Evolutionary conservation across 2,329 filamentous ascomycete genomes (phyloP).

Genomic region (Cytospora schulzeri): DNA sequence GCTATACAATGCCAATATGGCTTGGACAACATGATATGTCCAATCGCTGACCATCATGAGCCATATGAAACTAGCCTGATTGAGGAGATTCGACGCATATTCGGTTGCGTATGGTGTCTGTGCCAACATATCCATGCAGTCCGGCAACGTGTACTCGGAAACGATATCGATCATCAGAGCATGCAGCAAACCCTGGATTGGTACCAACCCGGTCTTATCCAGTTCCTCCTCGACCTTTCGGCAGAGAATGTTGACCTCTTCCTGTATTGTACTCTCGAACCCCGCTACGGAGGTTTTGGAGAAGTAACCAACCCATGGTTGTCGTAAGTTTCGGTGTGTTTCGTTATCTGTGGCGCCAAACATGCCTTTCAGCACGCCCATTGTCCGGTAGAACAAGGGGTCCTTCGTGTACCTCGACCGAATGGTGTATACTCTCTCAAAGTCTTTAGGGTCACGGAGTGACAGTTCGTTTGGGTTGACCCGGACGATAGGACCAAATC

Average conservation of each 20-base stretch:
- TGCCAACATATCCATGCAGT: not conserved
- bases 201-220: not conserved
- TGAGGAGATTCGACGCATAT: not conserved
- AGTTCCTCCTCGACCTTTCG: not conserved
- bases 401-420: not conserved
- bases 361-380: not conserved
- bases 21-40: not conserved
- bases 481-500: not conserved
- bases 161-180: conserved; percentile 2
- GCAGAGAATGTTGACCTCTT: not conserved
- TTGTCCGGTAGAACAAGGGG: not conserved
- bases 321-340: not conserved
- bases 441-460: not conserved
- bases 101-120: not conserved
- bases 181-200: not conserved
- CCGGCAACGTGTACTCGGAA: not conserved
- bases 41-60: not conserved
- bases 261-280: not conserved
- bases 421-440: not conserved
- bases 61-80: not conserved
- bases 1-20: not conserved
- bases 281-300: not conserved
- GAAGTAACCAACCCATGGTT: not conserved
- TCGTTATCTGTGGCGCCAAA: not conserved
- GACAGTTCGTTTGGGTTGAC: conserved; percentile 3